Conservation (phyloP, 495 filamentous ascomycete genomes). For the Trichocladium antarcticum region DNA sequence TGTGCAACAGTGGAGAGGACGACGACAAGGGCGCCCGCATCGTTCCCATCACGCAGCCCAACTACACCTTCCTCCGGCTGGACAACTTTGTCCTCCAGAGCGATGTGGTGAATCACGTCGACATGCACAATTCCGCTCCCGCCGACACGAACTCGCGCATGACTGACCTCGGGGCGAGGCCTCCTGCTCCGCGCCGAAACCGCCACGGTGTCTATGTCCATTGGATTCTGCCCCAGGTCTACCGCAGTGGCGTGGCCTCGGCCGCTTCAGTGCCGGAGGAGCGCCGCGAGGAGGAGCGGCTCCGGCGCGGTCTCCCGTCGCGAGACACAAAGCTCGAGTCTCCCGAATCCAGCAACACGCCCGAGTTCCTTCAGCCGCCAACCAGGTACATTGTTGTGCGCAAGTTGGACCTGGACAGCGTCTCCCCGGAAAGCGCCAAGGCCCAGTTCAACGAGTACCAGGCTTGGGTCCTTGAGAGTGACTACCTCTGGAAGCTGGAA, state of each 20-base stretch:
- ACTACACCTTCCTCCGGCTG: conserved; percentile 41
- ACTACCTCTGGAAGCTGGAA: conserved; percentile 28
- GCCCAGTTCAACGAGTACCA: not conserved
- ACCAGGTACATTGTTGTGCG: conserved; percentile 38
- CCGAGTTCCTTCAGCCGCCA: conserved; percentile 27
- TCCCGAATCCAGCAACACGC: too few species aligned
- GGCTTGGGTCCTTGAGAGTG: conserved; percentile 43
- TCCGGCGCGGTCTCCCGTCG: too few species aligned
- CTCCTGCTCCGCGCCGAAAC: conserved; percentile 8
- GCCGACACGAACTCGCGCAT: conserved; percentile 32
- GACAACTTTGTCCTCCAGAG: conserved; percentile 25
- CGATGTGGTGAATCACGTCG: conserved; percentile 35
- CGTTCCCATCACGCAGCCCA: conserved; percentile 44
- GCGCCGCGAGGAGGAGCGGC: too few species aligned
- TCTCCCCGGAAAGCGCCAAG: too few species aligned
- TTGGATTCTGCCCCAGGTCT: conserved; percentile 41
- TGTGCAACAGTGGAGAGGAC: not conserved
- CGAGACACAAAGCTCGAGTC: too few species aligned
- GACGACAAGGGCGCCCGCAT: conserved; percentile 26
- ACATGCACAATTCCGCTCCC: conserved; percentile 34
- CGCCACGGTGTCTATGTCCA: conserved; percentile 43
- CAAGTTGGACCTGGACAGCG: conserved; percentile 11
- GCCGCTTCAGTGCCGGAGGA: not conserved
- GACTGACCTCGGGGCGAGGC: conserved; percentile 30
- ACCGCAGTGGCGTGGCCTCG: conserved; percentile 27